Base-by-base conservation (phyloP, 2,329 filamentous ascomycete genomes). In the Phyllachora maydis region DNA sequence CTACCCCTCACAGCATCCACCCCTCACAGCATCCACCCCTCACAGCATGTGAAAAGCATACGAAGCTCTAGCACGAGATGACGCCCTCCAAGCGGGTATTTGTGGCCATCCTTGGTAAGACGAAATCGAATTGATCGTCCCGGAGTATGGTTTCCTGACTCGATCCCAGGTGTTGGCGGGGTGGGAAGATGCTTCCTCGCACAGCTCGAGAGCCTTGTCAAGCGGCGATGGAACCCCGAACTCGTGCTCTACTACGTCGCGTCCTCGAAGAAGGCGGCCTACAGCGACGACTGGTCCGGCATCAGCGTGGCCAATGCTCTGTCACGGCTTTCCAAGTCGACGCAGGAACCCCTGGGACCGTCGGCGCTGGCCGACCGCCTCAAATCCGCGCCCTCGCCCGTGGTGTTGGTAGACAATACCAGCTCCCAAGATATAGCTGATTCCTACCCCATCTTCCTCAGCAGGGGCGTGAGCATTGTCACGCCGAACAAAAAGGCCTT, bases 401-500 rank as follows among this genome's bases (percentile, higher is more conserved):
- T 75, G 20, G 59, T 98, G 21, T 58, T 98, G 15, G 72, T 98
- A 34, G 88, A 98, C 61, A 95, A 95, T 56, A 98, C 88, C 24
- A 90, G 78, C 50, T 83, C 79, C 36, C 74, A 85, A 38, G 71
- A 76, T 32, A 62, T 98, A 15, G 88, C 85, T 23, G 65, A 77
- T 30, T 53, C 65, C 15, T 98, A 98, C 49, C 83, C 88, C 1
- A 47, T 63, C 22, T 78, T 91, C 47, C 56, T 98, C 30, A 62
- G 65, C 39, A 66, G 69, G 32, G 85, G 83, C 8, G 72, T 98
- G 47, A 85, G 70, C 48, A 69, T 98, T 37, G 79, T 95, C 14
- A 98, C 88, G 1, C 83, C 88, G 20, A 98, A 95, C 61, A 98
- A 98, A 59, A 98, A 98, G 53, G 85, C 77, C 9, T 98, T 98